Base-by-base conservation (phyloP, 306 rosid species). In the Fragaria nilgerrensis region DNA sequence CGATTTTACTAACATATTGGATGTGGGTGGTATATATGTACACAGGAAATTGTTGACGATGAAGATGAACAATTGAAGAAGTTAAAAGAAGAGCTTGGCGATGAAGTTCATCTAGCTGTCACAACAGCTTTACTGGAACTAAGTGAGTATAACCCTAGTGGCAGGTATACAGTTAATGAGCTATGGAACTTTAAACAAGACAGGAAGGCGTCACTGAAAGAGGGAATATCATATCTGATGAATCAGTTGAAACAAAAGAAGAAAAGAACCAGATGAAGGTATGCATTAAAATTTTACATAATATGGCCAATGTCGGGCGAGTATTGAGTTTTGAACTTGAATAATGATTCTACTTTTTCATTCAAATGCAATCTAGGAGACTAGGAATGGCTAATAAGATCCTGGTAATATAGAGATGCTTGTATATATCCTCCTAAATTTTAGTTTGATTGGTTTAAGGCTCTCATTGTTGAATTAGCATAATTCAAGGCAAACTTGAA, bases 111-210 rank as follows among this genome's bases (percentile, higher is more conserved):
- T 14, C 19, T 11, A 61, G 89, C 85, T 1, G 94, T 91, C 44
- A 34, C 62, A 44, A 75, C 52, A 13, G 92, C 96, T 45, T 63
- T 89, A 77, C 36, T 63, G 85, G 96, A 91, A 66, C 5, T 89
- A 82, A 87, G 87, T 20, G 86, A 89, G 62, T 84, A 87, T 76
- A 89, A 89, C 49, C 84, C 92, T 5, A 89, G 96, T 84, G 93
- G 96, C 15, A 84, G 93, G 68, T 89, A 89, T 70, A 17, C 75
- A 5, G 0, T 83, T 53, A 59, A 50, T 1, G 92, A 91, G 64
- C 74, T 87, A 13, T 91, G 94, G 92, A 87, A 86, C 82, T 77
- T 59, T n/a, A 77, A 77, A 50, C 85, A 84, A 72, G 87, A 72
- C 70, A 84, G 84, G 77, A 87, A 62, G 72, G 96, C 96, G 13